Base-by-base conservation (phyloP, 176 grass and related monocot genomes). In the Tuctoria greenei region DNA sequence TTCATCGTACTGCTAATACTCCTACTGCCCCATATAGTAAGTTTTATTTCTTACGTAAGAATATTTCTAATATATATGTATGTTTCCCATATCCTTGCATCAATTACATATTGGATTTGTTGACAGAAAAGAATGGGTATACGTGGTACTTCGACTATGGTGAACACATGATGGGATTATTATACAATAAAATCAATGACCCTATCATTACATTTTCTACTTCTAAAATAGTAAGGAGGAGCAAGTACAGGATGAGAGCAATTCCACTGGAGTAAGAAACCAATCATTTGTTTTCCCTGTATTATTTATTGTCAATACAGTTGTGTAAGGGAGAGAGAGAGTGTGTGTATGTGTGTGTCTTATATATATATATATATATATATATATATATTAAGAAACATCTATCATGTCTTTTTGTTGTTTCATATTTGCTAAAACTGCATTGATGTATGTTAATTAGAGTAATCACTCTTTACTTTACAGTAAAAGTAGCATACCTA, bases 171-270 rank as follows among this genome's bases (percentile, higher is more conserved):
- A 2, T 24, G 69, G 0, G 4, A 24, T 35, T 54, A 37, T 54
- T 72, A n/a, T 72, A 72, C 50, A 72, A 72, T 38, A 56, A 55
- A 38, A 55, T 24, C 31, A 55, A 72, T 12, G 69, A 72, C 18
- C 16, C 69, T 0, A 38, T 72, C 36, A 55, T 72, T 2, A 72
- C 52, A 38, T 31, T 72, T 15, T 37, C 6, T 23, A 12, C 10
- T 4, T 10, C 21, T 12, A 1, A n/a, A n/a, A n/a, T 0, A 5
- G 1, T 6, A n/a, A n/a, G n/a, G 8, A 17, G 43, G 25, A 9
- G 0, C 31, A 14, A 2, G 24, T 72, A 72, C 34, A 0, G 15
- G 3, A 55, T 37, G 6, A 72, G 49, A 72, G 28, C 18, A 56
- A 10, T 56, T 55, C 31, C 5, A 37, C 10, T 72, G 24, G 34